A percentile compares a stretch with the other conserved stretches of the same genome.
Evolutionary conservation across 805 yeast species (phyloP).

Genomic region (Scheffersomyces spartinae): DNA sequence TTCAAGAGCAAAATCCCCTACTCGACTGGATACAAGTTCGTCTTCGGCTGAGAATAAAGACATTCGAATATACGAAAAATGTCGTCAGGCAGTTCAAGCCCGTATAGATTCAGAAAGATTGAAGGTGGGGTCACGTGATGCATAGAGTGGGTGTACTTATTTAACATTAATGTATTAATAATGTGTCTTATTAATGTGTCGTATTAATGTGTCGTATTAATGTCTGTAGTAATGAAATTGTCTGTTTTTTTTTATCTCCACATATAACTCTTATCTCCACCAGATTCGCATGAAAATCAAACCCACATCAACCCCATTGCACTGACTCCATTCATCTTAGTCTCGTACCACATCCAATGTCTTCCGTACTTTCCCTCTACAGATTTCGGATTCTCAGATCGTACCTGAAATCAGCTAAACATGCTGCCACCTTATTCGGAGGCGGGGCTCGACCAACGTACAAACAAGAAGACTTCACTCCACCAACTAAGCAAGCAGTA

Average conservation of each 20-base stretch:
- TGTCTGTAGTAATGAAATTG: background rate
- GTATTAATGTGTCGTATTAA: background rate
- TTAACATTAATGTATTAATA: background rate
- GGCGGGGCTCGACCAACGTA: conserved; percentile 3
- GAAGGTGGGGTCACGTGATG: conserved; percentile 1
- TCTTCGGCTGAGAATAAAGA: conserved; percentile 1
- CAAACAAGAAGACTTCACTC: conserved; percentile 9
- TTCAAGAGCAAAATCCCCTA: background rate
- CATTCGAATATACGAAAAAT: conserved; percentile 13
- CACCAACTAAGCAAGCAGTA: conserved; percentile 25
- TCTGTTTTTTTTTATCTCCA: too few species aligned
- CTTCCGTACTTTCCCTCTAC: too few species aligned
- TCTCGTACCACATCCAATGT: too few species aligned
- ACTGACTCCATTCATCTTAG: too few species aligned
- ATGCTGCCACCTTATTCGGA: conserved; percentile 1
- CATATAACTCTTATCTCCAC: too few species aligned
- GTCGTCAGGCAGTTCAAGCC: conserved; percentile 15
- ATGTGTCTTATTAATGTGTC: conserved; percentile 1
- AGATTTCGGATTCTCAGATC: background rate
- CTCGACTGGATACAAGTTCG: background rate
- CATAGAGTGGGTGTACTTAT: too few species aligned
- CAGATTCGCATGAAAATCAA: too few species aligned
- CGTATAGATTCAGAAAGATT: conserved; percentile 10
- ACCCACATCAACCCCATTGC: too few species aligned
- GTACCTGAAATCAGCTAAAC: background rate